Evolutionary conservation across 768 basidiomycete species (phyloP).

Genomic region (Termitomyces sp.): DNA sequence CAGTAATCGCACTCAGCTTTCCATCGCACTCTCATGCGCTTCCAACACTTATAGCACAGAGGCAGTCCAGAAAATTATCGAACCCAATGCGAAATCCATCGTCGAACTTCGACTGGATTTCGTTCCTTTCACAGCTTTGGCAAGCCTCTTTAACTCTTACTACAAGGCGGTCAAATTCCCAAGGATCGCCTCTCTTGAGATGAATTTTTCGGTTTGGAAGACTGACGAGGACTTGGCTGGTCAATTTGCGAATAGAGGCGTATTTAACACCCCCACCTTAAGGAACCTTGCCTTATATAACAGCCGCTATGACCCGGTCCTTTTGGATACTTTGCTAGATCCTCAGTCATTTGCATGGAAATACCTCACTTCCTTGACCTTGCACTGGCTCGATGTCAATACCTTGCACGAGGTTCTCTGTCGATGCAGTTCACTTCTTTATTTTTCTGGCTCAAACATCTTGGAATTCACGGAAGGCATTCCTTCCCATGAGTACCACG

Average conservation of each 20-base stretch:
- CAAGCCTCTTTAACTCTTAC: background rate
- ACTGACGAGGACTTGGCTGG: background rate
- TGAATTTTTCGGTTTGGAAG: background rate
- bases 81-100: background rate
- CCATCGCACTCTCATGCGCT: constrained; percentile 2
- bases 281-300: background rate
- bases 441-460: constrained; percentile 4
- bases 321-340: background rate
- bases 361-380: background rate
- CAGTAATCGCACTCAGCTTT: background rate
- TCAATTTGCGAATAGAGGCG: background rate
- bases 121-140: constrained; percentile 1
- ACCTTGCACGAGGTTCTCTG: background rate
- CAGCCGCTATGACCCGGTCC: background rate
- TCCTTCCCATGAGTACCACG: background rate
- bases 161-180: background rate
- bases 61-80: background rate
- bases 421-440: background rate
- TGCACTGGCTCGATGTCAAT: background rate
- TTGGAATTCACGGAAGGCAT: background rate
- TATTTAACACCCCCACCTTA: constrained; percentile 1
- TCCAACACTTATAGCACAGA: background rate
- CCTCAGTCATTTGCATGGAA: background rate
- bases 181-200: background rate
- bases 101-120: constrained; percentile 1